Conservation (phyloP, 139 green algal genomes). For the Chlamydomonas sp. region DNA sequence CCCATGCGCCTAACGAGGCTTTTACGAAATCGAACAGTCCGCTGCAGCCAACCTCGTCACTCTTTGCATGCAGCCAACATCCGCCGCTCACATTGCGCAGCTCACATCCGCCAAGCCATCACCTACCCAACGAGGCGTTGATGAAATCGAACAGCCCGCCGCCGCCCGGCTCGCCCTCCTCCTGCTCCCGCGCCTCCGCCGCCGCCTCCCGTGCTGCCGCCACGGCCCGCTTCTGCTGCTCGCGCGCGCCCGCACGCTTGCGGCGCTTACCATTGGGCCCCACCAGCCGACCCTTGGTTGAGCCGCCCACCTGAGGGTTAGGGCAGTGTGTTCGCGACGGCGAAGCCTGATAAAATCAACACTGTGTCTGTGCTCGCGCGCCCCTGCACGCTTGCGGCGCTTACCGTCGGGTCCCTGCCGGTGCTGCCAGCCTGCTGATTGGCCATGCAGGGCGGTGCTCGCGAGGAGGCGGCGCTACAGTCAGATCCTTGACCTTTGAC, state of each 20-base stretch:
- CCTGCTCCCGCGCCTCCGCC: conserved; percentile 3
- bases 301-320: not conserved
- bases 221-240: conserved; percentile 12
- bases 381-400: conserved; percentile 16
- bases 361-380: not conserved
- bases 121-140: conserved; percentile 24
- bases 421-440: too few species aligned
- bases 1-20: not conserved
- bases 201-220: not conserved
- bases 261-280: not conserved
- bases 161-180: not conserved
- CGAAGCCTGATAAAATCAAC: too few species aligned
- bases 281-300: not conserved
- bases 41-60: too few species aligned
- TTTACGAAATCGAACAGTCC: too few species aligned
- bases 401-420: not conserved
- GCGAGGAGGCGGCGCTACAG: too few species aligned
- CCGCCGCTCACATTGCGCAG: not conserved
- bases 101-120: not conserved
- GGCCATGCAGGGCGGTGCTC: too few species aligned
- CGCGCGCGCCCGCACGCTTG: not conserved
- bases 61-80: not conserved
- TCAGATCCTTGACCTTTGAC: too few species aligned
- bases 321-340: not conserved
- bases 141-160: conserved; percentile 30